Evolutionary conservation across 495 filamentous ascomycete genomes (phyloP).

Genomic region (Penicillium argentinense): DNA sequence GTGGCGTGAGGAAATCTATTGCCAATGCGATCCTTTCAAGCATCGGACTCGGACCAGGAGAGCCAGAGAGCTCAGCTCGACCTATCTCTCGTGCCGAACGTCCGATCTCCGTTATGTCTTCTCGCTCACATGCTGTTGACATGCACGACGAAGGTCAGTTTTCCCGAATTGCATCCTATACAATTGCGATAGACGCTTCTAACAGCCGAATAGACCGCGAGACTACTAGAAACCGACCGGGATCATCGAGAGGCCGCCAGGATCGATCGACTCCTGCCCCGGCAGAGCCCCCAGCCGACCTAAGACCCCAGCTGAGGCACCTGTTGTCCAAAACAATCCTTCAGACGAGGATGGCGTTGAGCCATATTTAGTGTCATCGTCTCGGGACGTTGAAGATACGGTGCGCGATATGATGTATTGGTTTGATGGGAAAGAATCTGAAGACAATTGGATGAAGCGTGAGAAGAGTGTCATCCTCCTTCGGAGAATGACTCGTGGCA

Average conservation of each 20-base stretch:
- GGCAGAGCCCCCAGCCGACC: conserved; percentile 15
- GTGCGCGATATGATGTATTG: conserved; percentile 72
- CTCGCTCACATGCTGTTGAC: conserved; percentile 27
- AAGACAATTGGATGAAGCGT: conserved; percentile 84
- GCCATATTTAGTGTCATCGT: conserved; percentile 76
- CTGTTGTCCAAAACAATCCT: conserved; percentile 4
- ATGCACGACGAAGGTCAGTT: conserved; percentile 27
- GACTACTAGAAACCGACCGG: conserved; percentile 15
- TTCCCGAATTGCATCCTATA: not conserved
- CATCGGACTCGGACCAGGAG: conserved; percentile 51
- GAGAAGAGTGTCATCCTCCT: conserved; percentile 77
- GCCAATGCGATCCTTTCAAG: conserved; percentile 73
- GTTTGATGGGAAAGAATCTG: conserved; percentile 89
- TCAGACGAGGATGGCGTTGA: conserved; percentile 64
- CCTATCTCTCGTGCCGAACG: conserved; percentile 48
- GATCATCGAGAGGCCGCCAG: conserved; percentile 19
- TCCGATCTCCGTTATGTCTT: conserved; percentile 26
- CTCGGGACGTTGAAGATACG: conserved; percentile 80
- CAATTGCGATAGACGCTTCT: conserved; percentile 2
- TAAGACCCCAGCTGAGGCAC: conserved; percentile 20
- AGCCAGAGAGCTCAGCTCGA: conserved; percentile 28
- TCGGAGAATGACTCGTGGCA: conserved; percentile 76
- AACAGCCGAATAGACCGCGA: conserved; percentile 16
- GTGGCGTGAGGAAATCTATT: conserved; percentile 82
- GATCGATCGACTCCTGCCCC: conserved; percentile 21